Evolutionary conservation across 2,329 filamentous ascomycete species (phyloP), one percentile per base, ranked within the genome.

Genomic region (Didymella keratinophila): DNA sequence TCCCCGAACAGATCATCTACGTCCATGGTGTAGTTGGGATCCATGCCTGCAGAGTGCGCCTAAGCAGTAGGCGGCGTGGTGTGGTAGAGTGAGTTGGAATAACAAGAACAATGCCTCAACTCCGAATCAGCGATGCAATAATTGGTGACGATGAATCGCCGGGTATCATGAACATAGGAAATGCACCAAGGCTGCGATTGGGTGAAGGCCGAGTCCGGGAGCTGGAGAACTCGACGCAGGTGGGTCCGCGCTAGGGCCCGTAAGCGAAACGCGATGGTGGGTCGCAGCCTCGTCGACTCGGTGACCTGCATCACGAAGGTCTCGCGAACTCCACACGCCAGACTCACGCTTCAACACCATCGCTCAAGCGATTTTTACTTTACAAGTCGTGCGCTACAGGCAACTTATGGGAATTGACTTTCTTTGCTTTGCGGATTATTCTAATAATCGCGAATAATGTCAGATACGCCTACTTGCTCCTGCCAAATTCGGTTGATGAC

Each of bases 1-100:
- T 84, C 77, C 65, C 78, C 76, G 71, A 81, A 79, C n/a, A 79
- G 74, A 62, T 81, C 78, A 25, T 81, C 80, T 78, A 74, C 71
- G 47, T 75, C 72, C 72, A 76, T 74, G 58, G 56, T 68, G 50
- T 71, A 71, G 37, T 54, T 60, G 52, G 82, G 79, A 52, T 86
- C 85, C 76, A 87, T 80, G 71, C 86, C 86, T 71, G 84, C 72
- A 56, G 81, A 80, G 65, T 61, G 46, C 42, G 45, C 45, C 27
- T 36, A 23, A 42, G 30, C 21, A 36, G 54, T 12, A n/a, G 36
- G 51, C 42, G 53, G 32, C 41, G 48, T 51, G 56, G 21, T 37
- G 32, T 14, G 51, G 3, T 23, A 28, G 16, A n/a, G 11, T 11
- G 16, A 36, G 20, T 30, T n/a, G 28, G 48, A 48, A 46, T 37